Base-by-base conservation (phyloP, 129 eudicot genomes). In the Lactuca sativa region DNA sequence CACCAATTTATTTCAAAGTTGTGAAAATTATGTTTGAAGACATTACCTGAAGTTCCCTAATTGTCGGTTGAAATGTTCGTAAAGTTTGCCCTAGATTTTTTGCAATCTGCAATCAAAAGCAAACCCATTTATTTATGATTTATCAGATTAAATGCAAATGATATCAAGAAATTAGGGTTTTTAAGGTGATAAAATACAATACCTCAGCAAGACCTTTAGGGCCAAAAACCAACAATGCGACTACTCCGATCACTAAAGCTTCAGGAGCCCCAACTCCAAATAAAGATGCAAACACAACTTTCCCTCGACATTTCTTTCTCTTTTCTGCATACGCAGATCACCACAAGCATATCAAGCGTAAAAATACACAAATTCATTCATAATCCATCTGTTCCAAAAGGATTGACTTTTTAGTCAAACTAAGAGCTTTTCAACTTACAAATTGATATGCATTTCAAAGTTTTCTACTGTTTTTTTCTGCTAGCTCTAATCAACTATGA, bases 171-270 rank as follows among this genome's bases (percentile, higher is more conserved):
- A 51, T 13, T 15, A 10, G 2, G 14, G 21, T n/a, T 51, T 51
- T 51, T 14, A 18, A 5, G 56, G 4, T n/a, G 30, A 25, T 56
- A 17, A 31, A 31, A n/a, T 18, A 38, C 69, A 75, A 71, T 73
- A 90, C 98, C 84, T 93, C 98, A 72, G 98, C 98, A 81, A 93
- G 97, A 71, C 98, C 98, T 82, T 93, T 93, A n/a, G 98, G 98
- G 17, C 98, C 98, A 70, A 93, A 93, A 76, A 93, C 98, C 82
- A 93, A 77, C 88, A 93, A 80, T 69, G 98, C 98, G 57, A 93
- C 98, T 49, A 88, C 98, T 17, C 98, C 98, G 70, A 93, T 93
- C 8, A 93, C 97, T 81, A 93, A 79, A 64, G 88, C 97, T 79
- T 90, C 97, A 43, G 98, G 98, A 64, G 98, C 98, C 77, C 98